Conservation (phyloP, 805 yeast genomes). For the Metschnikowia lochheadii region DNA sequence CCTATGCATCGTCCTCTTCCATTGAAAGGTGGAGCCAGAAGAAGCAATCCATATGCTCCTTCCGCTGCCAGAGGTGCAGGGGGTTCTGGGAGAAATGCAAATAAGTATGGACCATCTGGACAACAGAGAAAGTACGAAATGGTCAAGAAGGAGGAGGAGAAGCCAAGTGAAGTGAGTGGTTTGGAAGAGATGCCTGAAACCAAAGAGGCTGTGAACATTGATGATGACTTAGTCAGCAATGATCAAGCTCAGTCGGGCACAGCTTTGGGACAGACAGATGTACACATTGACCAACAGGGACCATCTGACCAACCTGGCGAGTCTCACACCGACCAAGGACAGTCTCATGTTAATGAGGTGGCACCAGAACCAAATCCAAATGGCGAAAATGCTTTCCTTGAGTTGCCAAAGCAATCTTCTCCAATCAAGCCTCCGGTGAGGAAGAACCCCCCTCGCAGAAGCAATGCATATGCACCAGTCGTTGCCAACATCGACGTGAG, state of each 20-base stretch:
- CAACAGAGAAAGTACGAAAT: conserved; percentile 6
- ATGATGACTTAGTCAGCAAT: neutral
- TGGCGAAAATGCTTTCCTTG: neutral
- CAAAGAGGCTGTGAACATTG: neutral
- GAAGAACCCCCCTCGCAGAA: neutral
- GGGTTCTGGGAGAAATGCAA: neutral
- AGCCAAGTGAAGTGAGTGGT: neutral
- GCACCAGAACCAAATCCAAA: neutral
- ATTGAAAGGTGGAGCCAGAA: neutral
- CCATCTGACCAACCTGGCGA: too few species aligned
- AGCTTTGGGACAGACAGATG: too few species aligned
- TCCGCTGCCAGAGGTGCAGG: conserved; percentile 14
- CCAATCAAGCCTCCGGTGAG: neutral
- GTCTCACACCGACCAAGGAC: neutral
- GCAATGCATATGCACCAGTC: conserved; percentile 5
- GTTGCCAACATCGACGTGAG: conserved; percentile 30
- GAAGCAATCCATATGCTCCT: conserved; percentile 2
- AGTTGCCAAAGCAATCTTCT: neutral
- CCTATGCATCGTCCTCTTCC: neutral
- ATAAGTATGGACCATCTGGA: conserved; percentile 14
- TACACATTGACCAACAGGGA: too few species aligned
- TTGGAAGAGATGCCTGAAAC: neutral
- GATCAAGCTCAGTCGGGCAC: too few species aligned
- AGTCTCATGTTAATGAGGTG: neutral
- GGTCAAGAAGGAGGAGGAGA: conserved; percentile 7